Conservation (phyloP, 805 yeast species). For the Nakazawaea molendinolei region DNA sequence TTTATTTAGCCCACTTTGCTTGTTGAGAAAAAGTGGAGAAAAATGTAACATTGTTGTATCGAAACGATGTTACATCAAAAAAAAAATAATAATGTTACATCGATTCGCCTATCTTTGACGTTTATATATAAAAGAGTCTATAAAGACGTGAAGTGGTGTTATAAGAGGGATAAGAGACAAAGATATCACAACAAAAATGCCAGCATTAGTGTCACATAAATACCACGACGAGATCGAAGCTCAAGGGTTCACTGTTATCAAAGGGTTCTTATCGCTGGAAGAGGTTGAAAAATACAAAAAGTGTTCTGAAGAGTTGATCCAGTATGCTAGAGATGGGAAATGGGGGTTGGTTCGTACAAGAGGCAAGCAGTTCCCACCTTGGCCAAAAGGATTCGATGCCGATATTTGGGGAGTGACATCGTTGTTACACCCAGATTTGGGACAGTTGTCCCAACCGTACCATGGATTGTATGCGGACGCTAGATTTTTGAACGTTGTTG, state of each 20-base stretch:
- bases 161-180: neutral
- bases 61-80: neutral
- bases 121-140: neutral
- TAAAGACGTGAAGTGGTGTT: neutral
- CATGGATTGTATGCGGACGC: slow-evolving; percentile 34
- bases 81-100: neutral
- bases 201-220: slow-evolving; percentile 9
- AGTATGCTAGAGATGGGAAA: slow-evolving; percentile 37
- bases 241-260: slow-evolving; percentile 30
- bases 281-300: slow-evolving; percentile 30
- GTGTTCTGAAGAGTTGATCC: slow-evolving; percentile 32
- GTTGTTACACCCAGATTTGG: slow-evolving; percentile 39
- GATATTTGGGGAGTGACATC: slow-evolving; percentile 50
- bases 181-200: slow-evolving; percentile 13
- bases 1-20: too few species aligned
- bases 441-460: slow-evolving; percentile 28
- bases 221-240: slow-evolving; percentile 25
- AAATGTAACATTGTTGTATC: neutral
- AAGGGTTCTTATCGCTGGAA: slow-evolving; percentile 31
- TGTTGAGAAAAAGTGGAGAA: too few species aligned
- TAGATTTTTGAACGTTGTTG: slow-evolving; percentile 31
- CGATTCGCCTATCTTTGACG: neutral
- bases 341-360: slow-evolving; percentile 44
- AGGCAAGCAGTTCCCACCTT: slow-evolving; percentile 53
- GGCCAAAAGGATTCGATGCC: slow-evolving; percentile 43